Conservation (phyloP, 192 early-diverging fungal genomes). For the Rhizophlyctis rosea region DNA sequence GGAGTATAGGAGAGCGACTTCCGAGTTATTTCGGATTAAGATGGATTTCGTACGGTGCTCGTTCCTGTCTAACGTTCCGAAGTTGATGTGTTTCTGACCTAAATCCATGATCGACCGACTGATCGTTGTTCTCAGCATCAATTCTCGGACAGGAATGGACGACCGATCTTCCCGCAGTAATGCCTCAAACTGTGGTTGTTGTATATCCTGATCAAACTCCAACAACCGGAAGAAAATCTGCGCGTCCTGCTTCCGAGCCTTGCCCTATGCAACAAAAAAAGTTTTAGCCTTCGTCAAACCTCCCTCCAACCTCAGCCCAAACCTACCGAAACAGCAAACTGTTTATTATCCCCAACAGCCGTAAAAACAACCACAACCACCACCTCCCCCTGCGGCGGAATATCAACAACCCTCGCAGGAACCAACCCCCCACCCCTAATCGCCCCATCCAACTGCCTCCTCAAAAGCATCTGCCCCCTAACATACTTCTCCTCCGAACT, state of each 20-base stretch:
- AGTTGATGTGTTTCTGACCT: constrained; percentile 96
- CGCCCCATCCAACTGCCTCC: constrained; percentile 68
- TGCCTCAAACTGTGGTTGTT: constrained; percentile 75
- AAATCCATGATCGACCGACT: constrained; percentile 86
- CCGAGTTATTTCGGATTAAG: constrained; percentile 84
- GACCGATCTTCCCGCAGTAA: constrained; percentile 56
- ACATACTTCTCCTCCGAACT: constrained; percentile 73
- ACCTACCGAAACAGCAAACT: too few relatives aligned
- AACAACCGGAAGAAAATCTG: constrained; percentile 79
- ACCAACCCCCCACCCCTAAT: constrained; percentile 69
- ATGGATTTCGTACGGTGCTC: constrained; percentile 85
- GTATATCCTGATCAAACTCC: constrained; percentile 82
- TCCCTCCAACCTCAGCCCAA: too few relatives aligned
- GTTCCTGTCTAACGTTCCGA: constrained; percentile 82
- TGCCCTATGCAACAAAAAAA: constrained; percentile 41
- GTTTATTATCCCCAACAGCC: constrained; percentile 51
- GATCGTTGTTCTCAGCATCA: constrained; percentile 82
- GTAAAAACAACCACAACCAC: constrained; percentile 77
- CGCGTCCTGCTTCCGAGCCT: constrained; percentile 76
- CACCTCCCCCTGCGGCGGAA: constrained; percentile 62
- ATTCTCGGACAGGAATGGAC: constrained; percentile 81
- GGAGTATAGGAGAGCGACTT: constrained; percentile 83
- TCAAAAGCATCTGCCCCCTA: constrained; percentile 60
- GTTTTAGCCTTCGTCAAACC: too few relatives aligned
- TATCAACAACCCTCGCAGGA: constrained; percentile 55